Conservation (phyloP, 345 rosid genomes). For the Eucalyptus shirleyi region DNA sequence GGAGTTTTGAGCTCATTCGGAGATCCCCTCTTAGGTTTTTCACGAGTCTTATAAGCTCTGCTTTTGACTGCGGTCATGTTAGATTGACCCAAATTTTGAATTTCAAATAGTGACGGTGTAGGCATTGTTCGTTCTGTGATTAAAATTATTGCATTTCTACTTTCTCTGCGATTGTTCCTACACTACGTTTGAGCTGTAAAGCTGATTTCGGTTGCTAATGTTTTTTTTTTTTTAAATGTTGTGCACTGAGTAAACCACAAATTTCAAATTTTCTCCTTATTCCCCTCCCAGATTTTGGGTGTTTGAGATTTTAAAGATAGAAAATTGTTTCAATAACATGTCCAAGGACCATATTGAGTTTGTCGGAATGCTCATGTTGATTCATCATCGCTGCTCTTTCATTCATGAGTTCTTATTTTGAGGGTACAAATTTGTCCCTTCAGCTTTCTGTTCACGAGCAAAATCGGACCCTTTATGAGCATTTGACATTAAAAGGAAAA, state of each 20-base stretch:
- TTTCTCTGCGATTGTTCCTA: no score
- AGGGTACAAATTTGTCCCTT: neutral
- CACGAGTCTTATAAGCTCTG: no score
- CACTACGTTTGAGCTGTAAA: no score
- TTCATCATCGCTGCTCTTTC: neutral
- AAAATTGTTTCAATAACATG: neutral
- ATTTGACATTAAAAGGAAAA: neutral
- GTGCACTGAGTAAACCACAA: rapidly evolving
- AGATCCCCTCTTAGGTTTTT: no score
- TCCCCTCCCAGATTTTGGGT: neutral
- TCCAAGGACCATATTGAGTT: neutral
- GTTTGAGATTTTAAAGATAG: neutral
- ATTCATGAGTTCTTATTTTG: neutral
- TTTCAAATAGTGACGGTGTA: no score
- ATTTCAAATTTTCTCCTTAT: rapidly evolving
- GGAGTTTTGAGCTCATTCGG: no score
- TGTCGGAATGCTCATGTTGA: neutral
- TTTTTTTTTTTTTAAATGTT: no score
- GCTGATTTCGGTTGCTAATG: no score
- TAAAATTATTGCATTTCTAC: no score
- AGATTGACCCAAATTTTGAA: no score
- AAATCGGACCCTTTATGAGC: neutral
- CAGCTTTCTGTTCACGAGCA: neutral
- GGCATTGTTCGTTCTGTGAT: no score
- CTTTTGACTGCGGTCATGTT: no score